These are phyloP conservation scores for Xerocomellus amylosporus DNA, from an alignment of 768 basidiomycete species.

Conservation along the genomic window DNA sequence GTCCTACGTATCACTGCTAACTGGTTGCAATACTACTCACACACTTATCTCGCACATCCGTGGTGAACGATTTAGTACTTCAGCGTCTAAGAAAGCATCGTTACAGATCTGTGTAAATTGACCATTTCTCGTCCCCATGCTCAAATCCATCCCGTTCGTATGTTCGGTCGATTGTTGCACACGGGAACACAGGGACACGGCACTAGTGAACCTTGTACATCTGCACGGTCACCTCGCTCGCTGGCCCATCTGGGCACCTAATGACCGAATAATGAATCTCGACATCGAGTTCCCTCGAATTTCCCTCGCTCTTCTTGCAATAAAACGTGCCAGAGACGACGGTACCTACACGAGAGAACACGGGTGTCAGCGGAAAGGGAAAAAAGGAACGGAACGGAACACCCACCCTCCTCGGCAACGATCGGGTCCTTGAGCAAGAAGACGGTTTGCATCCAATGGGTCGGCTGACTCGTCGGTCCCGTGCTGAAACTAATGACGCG, in stretches of 20 bases:
- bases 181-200: background rate
- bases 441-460: constrained; percentile 96
- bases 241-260: constrained; percentile 34
- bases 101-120: background rate
- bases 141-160: background rate
- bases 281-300: constrained; percentile 86
- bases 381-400: background rate
- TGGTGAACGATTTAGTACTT: background rate
- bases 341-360: constrained; percentile 48
- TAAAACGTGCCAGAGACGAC: constrained; percentile 76
- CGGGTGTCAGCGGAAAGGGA: background rate
- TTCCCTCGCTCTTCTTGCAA: constrained; percentile 74
- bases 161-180: background rate
- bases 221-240: constrained; percentile 58
- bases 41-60: background rate
- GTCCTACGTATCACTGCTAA: constrained; percentile 6
- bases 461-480: constrained; percentile 80
- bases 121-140: background rate
- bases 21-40: constrained; percentile 11
- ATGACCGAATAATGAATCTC: constrained; percentile 77
- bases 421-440: constrained; percentile 85
- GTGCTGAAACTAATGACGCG: constrained; percentile 79
- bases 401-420: constrained; percentile 67
- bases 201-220: constrained; percentile 72
- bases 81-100: too few species aligned